A percentile compares a stretch with the other conserved stretches of the same genome.
phyloP scores from a whole-genome alignment of 2,329 filamentous ascomycete genomes.

The Fusarium verticillioides region DNA sequence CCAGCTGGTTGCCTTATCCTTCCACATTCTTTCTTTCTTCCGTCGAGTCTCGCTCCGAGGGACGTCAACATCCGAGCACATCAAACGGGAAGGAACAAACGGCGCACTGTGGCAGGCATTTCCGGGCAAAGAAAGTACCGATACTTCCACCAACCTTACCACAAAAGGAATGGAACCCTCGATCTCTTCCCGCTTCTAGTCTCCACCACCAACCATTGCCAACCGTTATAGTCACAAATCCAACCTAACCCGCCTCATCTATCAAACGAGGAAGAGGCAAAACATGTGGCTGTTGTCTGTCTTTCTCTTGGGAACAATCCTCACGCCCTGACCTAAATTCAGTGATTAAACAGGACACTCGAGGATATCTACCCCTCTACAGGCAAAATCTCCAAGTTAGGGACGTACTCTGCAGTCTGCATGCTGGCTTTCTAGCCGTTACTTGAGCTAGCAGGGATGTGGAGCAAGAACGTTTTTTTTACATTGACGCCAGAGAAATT shows the following conservation, averaged over 20 bases:
- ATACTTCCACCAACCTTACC: constrained; percentile 33
- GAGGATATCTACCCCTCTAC: background rate
- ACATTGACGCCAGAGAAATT: constrained; percentile 30
- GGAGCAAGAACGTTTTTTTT: constrained; percentile 29
- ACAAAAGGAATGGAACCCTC: constrained; percentile 33
- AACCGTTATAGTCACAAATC: constrained; percentile 6
- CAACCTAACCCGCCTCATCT: constrained; percentile 9
- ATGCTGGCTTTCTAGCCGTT: constrained; percentile 27
- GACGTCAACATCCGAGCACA: constrained; percentile 14
- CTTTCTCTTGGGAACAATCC: background rate
- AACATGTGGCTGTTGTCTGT: constrained; percentile 10
- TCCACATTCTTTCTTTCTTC: constrained; percentile 12
- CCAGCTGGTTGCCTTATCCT: constrained; percentile 16
- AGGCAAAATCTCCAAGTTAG: background rate
- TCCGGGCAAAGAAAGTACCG: constrained; percentile 34
- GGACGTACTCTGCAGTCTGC: constrained; percentile 15
- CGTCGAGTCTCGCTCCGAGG: constrained; percentile 26
- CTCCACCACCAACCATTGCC: constrained; percentile 19
- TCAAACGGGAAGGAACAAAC: constrained; percentile 22
- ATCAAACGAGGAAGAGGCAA: constrained; percentile 9
- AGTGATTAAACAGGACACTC: constrained; percentile 10
- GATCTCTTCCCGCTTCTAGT: constrained; percentile 38
- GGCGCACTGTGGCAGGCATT: constrained; percentile 40
- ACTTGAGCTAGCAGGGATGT: constrained; percentile 38
- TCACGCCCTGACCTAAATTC: background rate